phyloP scores from a whole-genome alignment of 176 grass and related monocot species.

The Aegilops speltoides region DNA sequence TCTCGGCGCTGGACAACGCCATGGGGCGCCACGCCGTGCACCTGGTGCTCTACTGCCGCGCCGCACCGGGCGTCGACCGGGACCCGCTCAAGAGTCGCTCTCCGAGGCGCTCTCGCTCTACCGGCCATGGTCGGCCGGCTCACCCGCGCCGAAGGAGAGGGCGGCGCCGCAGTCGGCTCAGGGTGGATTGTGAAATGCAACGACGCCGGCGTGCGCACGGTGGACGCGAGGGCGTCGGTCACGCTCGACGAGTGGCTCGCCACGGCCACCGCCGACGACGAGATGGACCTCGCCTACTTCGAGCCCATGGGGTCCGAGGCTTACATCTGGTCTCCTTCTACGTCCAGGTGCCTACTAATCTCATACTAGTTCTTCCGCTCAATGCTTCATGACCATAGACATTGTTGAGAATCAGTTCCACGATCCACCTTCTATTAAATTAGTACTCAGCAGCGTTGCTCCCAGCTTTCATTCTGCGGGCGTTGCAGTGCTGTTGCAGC shows the following conservation, averaged over 20 bases:
- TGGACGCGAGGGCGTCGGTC: constrained; percentile 54
- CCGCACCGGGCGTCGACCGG: constrained; percentile 37
- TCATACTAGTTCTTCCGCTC: neutral
- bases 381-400: neutral
- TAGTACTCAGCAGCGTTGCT: neutral
- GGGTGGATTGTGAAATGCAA: constrained; percentile 83
- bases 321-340: constrained; percentile 84
- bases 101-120: constrained; percentile 80
- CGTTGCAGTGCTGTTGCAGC: neutral
- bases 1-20: constrained; percentile 60
- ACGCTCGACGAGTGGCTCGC: constrained; percentile 76
- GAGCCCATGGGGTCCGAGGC: constrained; percentile 56
- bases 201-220: constrained; percentile 74
- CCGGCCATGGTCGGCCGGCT: constrained; percentile 76
- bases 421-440: neutral
- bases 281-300: constrained; percentile 68
- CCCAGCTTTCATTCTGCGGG: neutral
- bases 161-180: neutral
- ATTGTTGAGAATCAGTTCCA: neutral
- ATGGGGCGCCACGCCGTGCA: constrained; percentile 67
- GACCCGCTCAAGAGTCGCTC: constrained; percentile 68
- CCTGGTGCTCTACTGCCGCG: constrained; percentile 63
- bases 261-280: constrained; percentile 59
- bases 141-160: constrained; percentile 17
- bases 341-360: constrained; percentile 54